These are phyloP conservation scores for Neophaeococcomyces aloes DNA, from an alignment of 2,329 filamentous ascomycete genomes.

Conservation along the genomic window DNA sequence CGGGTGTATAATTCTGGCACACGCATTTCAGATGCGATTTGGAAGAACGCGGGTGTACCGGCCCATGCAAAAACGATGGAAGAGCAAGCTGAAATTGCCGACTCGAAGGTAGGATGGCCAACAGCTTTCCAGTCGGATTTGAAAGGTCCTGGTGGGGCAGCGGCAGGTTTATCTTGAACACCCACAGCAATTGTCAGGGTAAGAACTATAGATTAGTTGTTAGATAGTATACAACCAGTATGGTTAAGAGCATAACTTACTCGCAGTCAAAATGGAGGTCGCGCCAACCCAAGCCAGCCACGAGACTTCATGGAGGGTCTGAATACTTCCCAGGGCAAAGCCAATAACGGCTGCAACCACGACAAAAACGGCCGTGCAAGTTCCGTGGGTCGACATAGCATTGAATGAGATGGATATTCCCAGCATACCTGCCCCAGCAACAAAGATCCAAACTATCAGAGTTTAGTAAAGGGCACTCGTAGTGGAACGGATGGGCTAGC, in stretches of 20 bases:
- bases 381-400: constrained; percentile 46
- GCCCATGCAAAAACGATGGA: constrained; percentile 61
- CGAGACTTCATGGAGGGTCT: constrained; percentile 51
- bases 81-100: constrained; percentile 28
- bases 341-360: constrained; percentile 44
- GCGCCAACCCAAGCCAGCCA: constrained; percentile 55
- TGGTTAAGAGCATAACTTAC: constrained; percentile 7
- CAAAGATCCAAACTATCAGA: constrained; percentile 40
- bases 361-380: constrained; percentile 50
- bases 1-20: constrained; percentile 51
- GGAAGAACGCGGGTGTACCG: constrained; percentile 59
- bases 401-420: constrained; percentile 51
- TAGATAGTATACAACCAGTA: background rate
- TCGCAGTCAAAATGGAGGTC: constrained; percentile 45
- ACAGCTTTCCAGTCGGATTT: constrained; percentile 9
- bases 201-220: constrained; percentile 36
- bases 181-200: constrained; percentile 46
- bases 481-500: constrained; percentile 1
- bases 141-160: constrained; percentile 46
- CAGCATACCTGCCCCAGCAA: constrained; percentile 48
- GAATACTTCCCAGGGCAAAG: constrained; percentile 41
- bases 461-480: constrained; percentile 1
- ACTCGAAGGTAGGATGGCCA: constrained; percentile 21
- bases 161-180: constrained; percentile 46
- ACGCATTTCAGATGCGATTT: constrained; percentile 54